These are phyloP conservation scores for Penicillium sp. DNA, from an alignment of 2,329 filamentous ascomycete species.

Conservation along the genomic window DNA sequence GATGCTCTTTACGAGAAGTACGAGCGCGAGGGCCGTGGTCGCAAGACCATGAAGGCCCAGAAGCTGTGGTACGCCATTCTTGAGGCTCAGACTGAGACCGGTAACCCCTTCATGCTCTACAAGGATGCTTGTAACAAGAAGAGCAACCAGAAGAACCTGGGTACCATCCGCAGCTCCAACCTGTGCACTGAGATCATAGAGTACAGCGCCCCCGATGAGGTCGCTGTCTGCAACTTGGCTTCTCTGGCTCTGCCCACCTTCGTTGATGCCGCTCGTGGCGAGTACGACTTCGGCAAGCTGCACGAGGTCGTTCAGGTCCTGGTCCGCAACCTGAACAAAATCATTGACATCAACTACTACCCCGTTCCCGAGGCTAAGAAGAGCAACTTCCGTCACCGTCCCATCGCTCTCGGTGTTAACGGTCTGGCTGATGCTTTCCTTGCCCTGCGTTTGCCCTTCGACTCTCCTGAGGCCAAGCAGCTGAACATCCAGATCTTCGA, in stretches of 20 bases:
- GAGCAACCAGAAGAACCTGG: slow-evolving; percentile 99
- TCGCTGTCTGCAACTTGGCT: slow-evolving; percentile 96
- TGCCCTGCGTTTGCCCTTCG: slow-evolving; percentile 92
- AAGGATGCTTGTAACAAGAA: slow-evolving; percentile 98
- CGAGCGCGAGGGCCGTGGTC: slow-evolving; percentile 82
- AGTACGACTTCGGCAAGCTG: slow-evolving; percentile 94
- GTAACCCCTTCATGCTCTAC: slow-evolving; percentile 99
- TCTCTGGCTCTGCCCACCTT: slow-evolving; percentile 89
- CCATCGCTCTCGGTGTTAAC: slow-evolving; percentile 94
- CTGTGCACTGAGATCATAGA: slow-evolving; percentile 98
- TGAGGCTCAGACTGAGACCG: slow-evolving; percentile 97
- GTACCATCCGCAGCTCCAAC: slow-evolving; percentile 97
- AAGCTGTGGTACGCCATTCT: slow-evolving; percentile 99
- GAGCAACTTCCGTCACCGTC: slow-evolving; percentile 96
- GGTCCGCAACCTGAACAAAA: slow-evolving; percentile 94
- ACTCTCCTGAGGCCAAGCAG: slow-evolving; percentile 88
- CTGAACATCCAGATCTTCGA: slow-evolving; percentile 99
- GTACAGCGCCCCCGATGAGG: slow-evolving; percentile 95
- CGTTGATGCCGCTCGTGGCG: slow-evolving; percentile 79
- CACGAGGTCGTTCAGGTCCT: slow-evolving; percentile 93
- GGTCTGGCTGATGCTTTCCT: slow-evolving; percentile 98
- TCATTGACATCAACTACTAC: slow-evolving; percentile 98
- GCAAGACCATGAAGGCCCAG: slow-evolving; percentile 91
- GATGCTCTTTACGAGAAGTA: slow-evolving; percentile 90
- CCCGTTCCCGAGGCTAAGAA: slow-evolving; percentile 91